Percentiles rank a stretch among this genome's conserved stretches.
Evolutionary conservation across 2,329 filamentous ascomycete species (phyloP).

Genomic region (Polychaeton citri): DNA sequence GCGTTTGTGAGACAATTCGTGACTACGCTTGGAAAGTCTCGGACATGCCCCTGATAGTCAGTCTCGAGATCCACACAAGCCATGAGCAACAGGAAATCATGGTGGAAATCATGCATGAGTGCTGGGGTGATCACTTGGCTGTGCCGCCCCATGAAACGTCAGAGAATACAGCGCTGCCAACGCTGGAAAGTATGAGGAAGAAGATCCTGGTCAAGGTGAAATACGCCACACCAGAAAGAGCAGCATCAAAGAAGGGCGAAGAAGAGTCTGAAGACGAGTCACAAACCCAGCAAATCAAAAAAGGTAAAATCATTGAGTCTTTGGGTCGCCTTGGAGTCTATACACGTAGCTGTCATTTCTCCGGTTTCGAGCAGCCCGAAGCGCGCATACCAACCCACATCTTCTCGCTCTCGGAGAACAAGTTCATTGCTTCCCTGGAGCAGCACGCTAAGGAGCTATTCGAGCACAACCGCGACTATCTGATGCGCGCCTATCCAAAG

Average conservation of each 20-base stretch:
- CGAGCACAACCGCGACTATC: constrained; percentile 63
- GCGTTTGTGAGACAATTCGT: constrained; percentile 68
- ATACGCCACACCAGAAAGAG: constrained; percentile 27
- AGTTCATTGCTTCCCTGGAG: constrained; percentile 53
- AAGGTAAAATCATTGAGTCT: constrained; percentile 51
- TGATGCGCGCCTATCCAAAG: constrained; percentile 83
- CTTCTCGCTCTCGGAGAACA: constrained; percentile 50
- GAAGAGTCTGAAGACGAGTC: constrained; percentile 24
- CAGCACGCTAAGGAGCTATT: constrained; percentile 49
- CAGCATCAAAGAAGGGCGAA: constrained; percentile 3
- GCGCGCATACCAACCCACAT: constrained; percentile 46
- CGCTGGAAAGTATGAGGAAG: constrained; percentile 49
- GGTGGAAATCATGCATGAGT: constrained; percentile 85
- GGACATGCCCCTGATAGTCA: constrained; percentile 75
- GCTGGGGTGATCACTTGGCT: constrained; percentile 66
- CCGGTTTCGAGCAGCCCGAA: constrained; percentile 52
- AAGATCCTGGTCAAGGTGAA: constrained; percentile 57
- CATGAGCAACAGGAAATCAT: constrained; percentile 76
- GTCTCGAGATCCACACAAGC: constrained; percentile 79
- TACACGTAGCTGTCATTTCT: constrained; percentile 73
- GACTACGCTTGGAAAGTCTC: constrained; percentile 62
- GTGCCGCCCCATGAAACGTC: constrained; percentile 37
- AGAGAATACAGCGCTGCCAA: constrained; percentile 51
- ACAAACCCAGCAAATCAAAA: constrained; percentile 27
- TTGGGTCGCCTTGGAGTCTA: constrained; percentile 71